These are phyloP conservation scores for Phytophthora gonapodyides DNA, from an alignment of 352 stramenopile species.

Conservation along the genomic window DNA sequence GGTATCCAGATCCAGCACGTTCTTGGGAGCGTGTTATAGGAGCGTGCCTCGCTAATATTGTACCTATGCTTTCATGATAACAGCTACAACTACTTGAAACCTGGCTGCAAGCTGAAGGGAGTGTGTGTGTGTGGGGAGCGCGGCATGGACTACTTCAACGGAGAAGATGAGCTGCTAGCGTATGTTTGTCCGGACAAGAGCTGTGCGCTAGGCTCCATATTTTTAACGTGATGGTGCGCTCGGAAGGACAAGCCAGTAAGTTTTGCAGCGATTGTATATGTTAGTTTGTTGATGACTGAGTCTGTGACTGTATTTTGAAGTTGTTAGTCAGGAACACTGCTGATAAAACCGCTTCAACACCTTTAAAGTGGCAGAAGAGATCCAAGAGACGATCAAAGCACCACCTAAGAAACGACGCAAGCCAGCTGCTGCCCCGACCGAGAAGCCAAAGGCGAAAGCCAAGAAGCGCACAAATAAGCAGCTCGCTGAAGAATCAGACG, in stretches of 20 bases:
- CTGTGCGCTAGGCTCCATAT: slow-evolving; percentile 8
- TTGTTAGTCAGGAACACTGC: neutral
- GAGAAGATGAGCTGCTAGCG: slow-evolving; percentile 1
- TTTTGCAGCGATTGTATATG: neutral
- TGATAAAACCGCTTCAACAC: neutral
- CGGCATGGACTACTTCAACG: slow-evolving; percentile 12
- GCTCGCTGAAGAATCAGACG: neutral
- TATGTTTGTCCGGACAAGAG: neutral
- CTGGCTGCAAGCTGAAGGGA: neutral
- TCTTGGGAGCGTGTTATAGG: neutral
- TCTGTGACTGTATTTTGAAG: neutral
- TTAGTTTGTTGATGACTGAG: too few relatives aligned
- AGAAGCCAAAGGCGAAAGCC: neutral
- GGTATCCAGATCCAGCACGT: neutral
- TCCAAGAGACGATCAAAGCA: neutral
- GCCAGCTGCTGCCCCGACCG: neutral
- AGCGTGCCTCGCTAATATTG: too few relatives aligned
- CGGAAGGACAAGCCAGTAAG: neutral
- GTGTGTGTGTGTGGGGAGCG: too few relatives aligned
- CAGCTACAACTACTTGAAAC: slow-evolving; percentile 15
- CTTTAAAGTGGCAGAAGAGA: too few relatives aligned
- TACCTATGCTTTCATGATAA: too few relatives aligned
- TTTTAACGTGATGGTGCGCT: neutral
- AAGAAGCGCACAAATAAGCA: slow-evolving; percentile 3
- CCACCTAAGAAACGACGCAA: neutral